phyloP scores from a whole-genome alignment of 768 basidiomycete genomes.

The Boletus reticuloceps region DNA sequence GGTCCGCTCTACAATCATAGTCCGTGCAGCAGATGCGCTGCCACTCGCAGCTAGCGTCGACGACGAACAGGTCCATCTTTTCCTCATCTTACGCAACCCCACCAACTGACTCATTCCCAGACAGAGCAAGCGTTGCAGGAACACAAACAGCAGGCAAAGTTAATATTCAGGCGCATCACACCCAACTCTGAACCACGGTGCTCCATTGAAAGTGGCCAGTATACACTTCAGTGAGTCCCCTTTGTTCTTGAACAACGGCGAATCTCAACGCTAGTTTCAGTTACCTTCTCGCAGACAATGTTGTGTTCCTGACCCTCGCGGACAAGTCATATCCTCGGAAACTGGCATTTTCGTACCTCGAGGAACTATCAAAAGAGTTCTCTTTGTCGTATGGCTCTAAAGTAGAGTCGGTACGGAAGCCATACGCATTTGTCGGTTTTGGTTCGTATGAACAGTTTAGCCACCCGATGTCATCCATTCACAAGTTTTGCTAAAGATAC shows the following conservation, averaged over 20 bases:
- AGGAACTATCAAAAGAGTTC: conserved; percentile 97
- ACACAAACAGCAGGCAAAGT: conserved; percentile 97
- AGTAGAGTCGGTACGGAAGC: conserved; percentile 88
- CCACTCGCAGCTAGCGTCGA: conserved; percentile 96
- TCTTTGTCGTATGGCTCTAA: conserved; percentile 88
- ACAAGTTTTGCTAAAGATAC: conserved; percentile 61
- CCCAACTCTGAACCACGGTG: conserved; percentile 94
- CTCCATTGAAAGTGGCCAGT: conserved; percentile 93
- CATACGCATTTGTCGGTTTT: conserved; percentile 99
- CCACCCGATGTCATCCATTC: conserved; percentile 1
- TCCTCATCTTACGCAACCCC: not conserved
- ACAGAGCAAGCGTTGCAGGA: conserved; percentile 93
- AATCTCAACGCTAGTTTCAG: conserved; percentile 40
- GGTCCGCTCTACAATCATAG: conserved; percentile 87
- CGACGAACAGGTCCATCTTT: conserved; percentile 78
- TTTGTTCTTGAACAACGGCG: not conserved
- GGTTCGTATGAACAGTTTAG: conserved; percentile 51
- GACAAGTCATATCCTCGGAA: conserved; percentile 98
- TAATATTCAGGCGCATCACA: conserved; percentile 92
- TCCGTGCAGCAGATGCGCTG: conserved; percentile 80
- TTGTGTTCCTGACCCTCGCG: conserved; percentile 91
- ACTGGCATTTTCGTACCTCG: conserved; percentile 95
- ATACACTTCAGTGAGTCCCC: conserved; percentile 84
- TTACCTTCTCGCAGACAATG: conserved; percentile 93
- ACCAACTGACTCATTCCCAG: conserved; percentile 39